Evolutionary conservation across 768 basidiomycete genomes (phyloP).

Genomic region (Lactifluus echinatus): DNA sequence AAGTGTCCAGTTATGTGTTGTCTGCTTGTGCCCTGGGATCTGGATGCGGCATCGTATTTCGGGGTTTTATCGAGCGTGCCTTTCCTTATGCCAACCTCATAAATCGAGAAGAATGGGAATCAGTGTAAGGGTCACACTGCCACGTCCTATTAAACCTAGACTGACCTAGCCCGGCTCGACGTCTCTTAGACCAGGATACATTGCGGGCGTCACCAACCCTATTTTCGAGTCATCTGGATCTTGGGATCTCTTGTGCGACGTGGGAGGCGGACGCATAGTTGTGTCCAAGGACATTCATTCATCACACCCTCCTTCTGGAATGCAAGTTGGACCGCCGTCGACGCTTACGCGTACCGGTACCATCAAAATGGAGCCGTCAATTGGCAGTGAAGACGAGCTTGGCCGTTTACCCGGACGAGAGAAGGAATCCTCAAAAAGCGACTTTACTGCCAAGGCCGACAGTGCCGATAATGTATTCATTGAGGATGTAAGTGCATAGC

Average conservation of each 20-base stretch:
- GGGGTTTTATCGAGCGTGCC: slow-evolving; percentile 83
- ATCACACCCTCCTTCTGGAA: slow-evolving; percentile 34
- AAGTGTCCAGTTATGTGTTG: slow-evolving; percentile 86
- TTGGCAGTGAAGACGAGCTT: slow-evolving; percentile 63
- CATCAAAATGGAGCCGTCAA: slow-evolving; percentile 54
- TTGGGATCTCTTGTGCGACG: slow-evolving; percentile 94
- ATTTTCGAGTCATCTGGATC: slow-evolving; percentile 81
- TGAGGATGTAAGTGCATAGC: slow-evolving; percentile 66
- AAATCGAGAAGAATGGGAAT: slow-evolving; percentile 84
- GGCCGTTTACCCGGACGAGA: slow-evolving; percentile 48
- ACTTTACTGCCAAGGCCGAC: slow-evolving; percentile 49
- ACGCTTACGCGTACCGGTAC: slow-evolving; percentile 49
- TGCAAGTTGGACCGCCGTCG: slow-evolving; percentile 27
- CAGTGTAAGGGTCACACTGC: slow-evolving; percentile 48
- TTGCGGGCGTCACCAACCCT: slow-evolving; percentile 96
- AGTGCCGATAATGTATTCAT: slow-evolving; percentile 79
- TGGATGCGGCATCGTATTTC: slow-evolving; percentile 75
- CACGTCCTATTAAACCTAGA: neutral
- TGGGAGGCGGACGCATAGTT: slow-evolving; percentile 77
- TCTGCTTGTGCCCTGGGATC: slow-evolving; percentile 91
- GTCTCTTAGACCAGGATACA: slow-evolving; percentile 67
- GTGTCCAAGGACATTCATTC: slow-evolving; percentile 78
- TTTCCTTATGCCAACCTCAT: slow-evolving; percentile 93
- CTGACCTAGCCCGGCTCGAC: neutral
- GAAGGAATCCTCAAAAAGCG: slow-evolving; percentile 35